These are phyloP conservation scores for Arthrobotrys entomopaga DNA, from an alignment of 2,329 filamentous ascomycete species.

Conservation along the genomic window DNA sequence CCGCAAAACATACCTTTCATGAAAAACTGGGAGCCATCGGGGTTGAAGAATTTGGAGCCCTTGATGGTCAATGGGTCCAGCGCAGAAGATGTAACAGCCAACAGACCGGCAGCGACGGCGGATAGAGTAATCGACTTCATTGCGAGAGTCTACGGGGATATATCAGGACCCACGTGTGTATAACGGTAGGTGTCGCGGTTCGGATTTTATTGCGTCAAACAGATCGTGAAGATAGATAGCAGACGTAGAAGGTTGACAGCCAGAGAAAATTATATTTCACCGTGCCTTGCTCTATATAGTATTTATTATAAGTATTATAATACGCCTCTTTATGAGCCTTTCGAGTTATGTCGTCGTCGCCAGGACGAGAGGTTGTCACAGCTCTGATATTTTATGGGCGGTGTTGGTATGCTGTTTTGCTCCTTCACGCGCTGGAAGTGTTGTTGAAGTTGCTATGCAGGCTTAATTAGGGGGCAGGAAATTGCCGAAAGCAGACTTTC, in stretches of 20 bases:
- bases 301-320: too few species aligned
- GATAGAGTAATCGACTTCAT: slow-evolving; percentile 35
- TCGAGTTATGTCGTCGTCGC: slow-evolving; percentile 2
- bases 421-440: background rate
- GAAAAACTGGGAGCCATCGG: slow-evolving; percentile 82
- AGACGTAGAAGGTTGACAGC: background rate
- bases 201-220: background rate
- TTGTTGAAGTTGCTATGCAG: background rate
- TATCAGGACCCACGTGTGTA: background rate
- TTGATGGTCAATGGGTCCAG: slow-evolving; percentile 52
- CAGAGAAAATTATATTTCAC: too few species aligned
- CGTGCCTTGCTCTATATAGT: too few species aligned
- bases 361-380: background rate
- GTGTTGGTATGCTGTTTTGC: too few species aligned
- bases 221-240: too few species aligned
- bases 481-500: background rate
- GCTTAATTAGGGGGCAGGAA: background rate
- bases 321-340: background rate
- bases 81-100: slow-evolving; percentile 30
- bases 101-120: slow-evolving; percentile 14
- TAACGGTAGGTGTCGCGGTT: slow-evolving; percentile 7
- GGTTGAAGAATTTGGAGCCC: slow-evolving; percentile 79
- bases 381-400: slow-evolving; percentile 3
- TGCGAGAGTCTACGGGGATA: background rate
- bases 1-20: slow-evolving; percentile 73